Evolutionary conservation across 164 flowering plant genomes (phyloP).

Genomic region (Sextonia rubra): DNA sequence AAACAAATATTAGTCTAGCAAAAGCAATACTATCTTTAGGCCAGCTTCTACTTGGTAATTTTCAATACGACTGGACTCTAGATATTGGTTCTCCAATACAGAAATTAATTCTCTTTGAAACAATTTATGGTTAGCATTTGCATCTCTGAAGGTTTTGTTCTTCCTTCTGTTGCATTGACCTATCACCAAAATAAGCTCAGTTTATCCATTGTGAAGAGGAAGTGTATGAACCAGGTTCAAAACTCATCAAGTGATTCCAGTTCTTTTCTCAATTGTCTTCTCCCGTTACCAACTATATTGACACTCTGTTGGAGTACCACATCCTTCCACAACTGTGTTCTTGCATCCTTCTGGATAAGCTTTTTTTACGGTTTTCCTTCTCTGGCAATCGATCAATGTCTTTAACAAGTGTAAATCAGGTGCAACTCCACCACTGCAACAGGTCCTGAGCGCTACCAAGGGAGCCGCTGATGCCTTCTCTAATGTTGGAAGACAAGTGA

Average conservation of each 20-base stretch:
- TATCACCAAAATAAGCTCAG: not conserved
- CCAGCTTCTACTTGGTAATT: too few relatives aligned
- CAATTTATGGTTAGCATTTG: not conserved
- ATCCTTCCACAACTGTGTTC: not conserved
- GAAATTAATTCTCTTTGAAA: not conserved
- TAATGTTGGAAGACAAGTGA: constrained; percentile 71
- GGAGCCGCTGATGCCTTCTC: constrained; percentile 91
- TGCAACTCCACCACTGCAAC: constrained; percentile 67
- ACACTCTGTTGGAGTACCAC: not conserved
- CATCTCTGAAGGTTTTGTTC: not conserved
- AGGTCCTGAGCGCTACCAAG: constrained; percentile 78
- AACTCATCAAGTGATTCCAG: not conserved
- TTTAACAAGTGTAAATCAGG: constrained; percentile 36
- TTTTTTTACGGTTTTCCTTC: not conserved
- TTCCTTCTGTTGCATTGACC: not conserved
- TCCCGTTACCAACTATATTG: not conserved
- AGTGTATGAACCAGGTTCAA: not conserved
- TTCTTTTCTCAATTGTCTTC: not conserved
- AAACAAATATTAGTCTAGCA: too few relatives aligned
- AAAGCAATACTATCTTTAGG: too few relatives aligned
- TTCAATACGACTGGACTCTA: too few relatives aligned
- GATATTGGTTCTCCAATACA: too few relatives aligned
- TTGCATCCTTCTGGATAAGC: not conserved
- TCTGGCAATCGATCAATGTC: not conserved
- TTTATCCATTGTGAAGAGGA: not conserved